phyloP scores from a whole-genome alignment of 2,329 filamentous ascomycete species.

The Beauveria scarabaeidicola region DNA sequence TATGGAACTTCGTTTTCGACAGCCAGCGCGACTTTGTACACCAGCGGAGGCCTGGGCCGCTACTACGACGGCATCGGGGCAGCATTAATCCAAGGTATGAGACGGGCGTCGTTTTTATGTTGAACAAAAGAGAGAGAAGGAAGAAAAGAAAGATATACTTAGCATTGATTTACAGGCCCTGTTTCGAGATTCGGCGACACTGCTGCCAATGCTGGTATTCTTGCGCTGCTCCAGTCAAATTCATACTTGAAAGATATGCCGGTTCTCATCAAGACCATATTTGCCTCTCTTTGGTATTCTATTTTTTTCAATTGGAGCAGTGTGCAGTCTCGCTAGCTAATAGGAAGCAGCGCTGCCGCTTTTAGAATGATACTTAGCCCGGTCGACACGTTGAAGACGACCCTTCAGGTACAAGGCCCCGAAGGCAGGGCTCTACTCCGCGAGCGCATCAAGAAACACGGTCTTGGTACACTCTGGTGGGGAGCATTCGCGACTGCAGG shows the following conservation, averaged over 20 bases:
- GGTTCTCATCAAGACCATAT: conserved; percentile 35
- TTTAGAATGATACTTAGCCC: conserved; percentile 41
- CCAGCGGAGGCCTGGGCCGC: conserved; percentile 31
- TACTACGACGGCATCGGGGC: conserved; percentile 39
- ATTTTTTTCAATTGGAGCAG: background rate
- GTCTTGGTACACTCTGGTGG: conserved; percentile 40
- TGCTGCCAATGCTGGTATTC: conserved; percentile 40
- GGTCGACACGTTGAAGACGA: conserved; percentile 42
- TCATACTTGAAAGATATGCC: conserved; percentile 35
- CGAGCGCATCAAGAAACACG: conserved; percentile 34
- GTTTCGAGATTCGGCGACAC: conserved; percentile 39
- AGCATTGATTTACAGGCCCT: conserved; percentile 25
- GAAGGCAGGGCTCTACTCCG: conserved; percentile 34
- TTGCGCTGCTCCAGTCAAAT: conserved; percentile 38
- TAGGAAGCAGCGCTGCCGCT: conserved; percentile 28
- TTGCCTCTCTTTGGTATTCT: conserved; percentile 35
- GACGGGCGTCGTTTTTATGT: background rate
- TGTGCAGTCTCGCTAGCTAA: background rate
- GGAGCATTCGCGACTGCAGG: conserved; percentile 39
- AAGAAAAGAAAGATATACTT: background rate
- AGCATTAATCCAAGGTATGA: conserved; percentile 35
- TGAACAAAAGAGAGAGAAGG: background rate
- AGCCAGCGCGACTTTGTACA: conserved; percentile 32
- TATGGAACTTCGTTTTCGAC: conserved; percentile 33
- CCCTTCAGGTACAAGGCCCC: conserved; percentile 38